Evolutionary conservation across 164 flowering plant species (phyloP).

Genomic region (Vitis rupestris): DNA sequence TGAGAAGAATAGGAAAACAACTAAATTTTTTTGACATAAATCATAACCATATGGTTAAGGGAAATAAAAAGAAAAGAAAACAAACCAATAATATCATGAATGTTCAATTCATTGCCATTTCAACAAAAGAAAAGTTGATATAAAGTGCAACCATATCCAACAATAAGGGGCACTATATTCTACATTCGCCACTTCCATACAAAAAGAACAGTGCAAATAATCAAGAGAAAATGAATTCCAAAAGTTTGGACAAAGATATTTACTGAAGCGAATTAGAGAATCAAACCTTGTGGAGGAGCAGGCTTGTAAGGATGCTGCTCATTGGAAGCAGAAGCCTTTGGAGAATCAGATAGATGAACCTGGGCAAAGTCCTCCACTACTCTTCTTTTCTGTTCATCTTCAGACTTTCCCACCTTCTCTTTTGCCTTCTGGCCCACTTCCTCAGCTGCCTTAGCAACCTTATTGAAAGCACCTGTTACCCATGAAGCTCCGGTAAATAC

Average conservation of each 20-base stretch:
- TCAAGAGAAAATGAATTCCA: constrained; percentile 6
- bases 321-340: constrained; percentile 34
- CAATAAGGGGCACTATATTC: constrained; percentile 1
- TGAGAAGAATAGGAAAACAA: too few relatives aligned
- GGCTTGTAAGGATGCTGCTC: constrained; percentile 42
- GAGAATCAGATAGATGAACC: constrained; percentile 58
- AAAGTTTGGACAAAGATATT: constrained; percentile 14
- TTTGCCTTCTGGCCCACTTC: constrained; percentile 84
- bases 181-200: constrained; percentile 9
- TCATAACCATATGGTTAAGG: not conserved
- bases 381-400: constrained; percentile 59
- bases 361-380: constrained; percentile 62
- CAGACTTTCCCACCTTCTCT: constrained; percentile 63
- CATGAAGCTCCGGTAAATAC: constrained; percentile 72
- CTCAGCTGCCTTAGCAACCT: constrained; percentile 85
- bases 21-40: not conserved
- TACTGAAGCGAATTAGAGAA: constrained; percentile 45
- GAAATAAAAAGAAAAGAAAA: not conserved
- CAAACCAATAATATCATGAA: not conserved
- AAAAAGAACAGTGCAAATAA: constrained; percentile 11
- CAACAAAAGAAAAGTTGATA: not conserved
- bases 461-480: constrained; percentile 83
- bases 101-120: not conserved
- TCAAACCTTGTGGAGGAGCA: constrained; percentile 48
- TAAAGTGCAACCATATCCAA: constrained; percentile 1